These are phyloP conservation scores for Venturia asperata DNA, from an alignment of 2,329 filamentous ascomycete species.

Conservation along the genomic window DNA sequence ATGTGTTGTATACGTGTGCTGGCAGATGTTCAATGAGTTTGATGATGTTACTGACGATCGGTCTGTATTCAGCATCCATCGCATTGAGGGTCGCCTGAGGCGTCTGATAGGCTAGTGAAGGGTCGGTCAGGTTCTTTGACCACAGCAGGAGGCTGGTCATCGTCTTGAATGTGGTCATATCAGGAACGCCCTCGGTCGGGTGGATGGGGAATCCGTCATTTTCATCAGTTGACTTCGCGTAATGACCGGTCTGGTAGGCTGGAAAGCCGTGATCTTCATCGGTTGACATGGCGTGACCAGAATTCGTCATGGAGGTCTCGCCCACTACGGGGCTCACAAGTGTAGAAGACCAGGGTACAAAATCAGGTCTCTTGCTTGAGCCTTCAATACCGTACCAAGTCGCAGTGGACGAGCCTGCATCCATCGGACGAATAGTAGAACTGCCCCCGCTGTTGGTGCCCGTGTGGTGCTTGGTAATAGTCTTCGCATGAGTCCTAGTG, in stretches of 20 bases:
- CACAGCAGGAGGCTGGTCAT: background rate
- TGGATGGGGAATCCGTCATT: background rate
- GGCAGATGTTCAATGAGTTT: too few species aligned
- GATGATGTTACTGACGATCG: too few species aligned
- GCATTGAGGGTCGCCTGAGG: background rate
- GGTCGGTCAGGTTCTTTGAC: background rate
- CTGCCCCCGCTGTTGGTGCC: background rate
- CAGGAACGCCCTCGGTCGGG: background rate
- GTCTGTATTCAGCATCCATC: background rate
- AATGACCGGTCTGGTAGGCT: background rate
- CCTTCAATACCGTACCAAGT: background rate
- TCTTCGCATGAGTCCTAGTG: background rate
- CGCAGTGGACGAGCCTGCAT: background rate
- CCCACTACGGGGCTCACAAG: background rate
- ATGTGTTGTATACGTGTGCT: background rate
- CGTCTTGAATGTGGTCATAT: background rate
- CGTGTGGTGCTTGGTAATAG: background rate
- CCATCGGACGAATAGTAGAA: background rate
- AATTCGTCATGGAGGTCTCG: background rate
- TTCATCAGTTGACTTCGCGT: background rate
- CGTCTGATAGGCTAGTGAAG: background rate
- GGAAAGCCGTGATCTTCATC: background rate
- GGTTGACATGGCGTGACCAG: background rate
- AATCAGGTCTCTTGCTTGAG: background rate
- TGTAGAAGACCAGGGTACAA: background rate